Evolutionary conservation across 352 stramenopile species (phyloP), one percentile per base, ranked within the genome.

Genomic region (Phytopythium ostracodes): DNA sequence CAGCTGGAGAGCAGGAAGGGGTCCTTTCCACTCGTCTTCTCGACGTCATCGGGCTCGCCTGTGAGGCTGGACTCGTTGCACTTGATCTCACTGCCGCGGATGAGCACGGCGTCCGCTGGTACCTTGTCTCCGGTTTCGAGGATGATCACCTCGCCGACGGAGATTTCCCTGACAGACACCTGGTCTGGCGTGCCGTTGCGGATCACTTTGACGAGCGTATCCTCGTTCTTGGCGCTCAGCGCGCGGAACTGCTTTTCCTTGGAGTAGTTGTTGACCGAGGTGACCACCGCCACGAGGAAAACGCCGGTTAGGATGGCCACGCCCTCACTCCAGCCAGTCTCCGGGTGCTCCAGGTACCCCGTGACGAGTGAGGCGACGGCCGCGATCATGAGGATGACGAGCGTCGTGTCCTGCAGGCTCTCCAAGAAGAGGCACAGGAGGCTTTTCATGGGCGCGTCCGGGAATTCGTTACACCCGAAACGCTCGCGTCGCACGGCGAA

Each of bases 11-110:
- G 84, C 36, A 96, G 56, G 62, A 97, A 97, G 14, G 85, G 89
- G 29, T 96, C 87, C 25, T 79, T 79, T 10, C 56, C 67, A 12
- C 59, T 55, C 25, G 40, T 77, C 76, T 99, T 99, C 29, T 75
- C 68, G 27, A 98, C 89, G 29, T 98, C 89, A 59, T 98, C 89
- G 50, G 96, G 95, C 67, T 99, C 97, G 35, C 97, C 97, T 2
- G 96, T 99, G 36, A 99, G 80, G 29, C 83, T 93, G 17, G 91
- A 98, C 67, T 99, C 97, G 69, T 99, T 97, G 57, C 97, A 89
- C 63, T 95, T 96, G 33, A 99, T 71, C 60, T 98, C 94, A 12
- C 96, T 87, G 3, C 84, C 79, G 61, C 96, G 84, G 8, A 99
- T 77, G 10, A 99, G 66, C 44, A 98, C 73, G 40, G 89, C 94